Evolutionary conservation across 306 rosid genomes (phyloP).

Genomic region (Malus domestica): DNA sequence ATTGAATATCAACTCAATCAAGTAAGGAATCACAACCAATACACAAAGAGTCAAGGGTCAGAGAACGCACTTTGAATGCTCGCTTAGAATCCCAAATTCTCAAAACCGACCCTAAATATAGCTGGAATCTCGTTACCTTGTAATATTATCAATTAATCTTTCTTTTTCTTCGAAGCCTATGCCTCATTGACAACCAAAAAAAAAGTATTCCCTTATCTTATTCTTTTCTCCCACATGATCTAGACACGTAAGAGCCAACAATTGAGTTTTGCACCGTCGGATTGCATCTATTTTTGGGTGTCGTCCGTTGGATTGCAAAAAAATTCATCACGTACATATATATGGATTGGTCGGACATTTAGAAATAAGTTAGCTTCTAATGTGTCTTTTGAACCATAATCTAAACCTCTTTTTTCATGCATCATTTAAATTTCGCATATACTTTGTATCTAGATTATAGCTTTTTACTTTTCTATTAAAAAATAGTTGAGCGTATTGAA

Average conservation of each 20-base stretch:
- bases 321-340: background rate
- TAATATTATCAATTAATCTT: too few relatives aligned
- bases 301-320: too few relatives aligned
- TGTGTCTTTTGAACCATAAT: background rate
- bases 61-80: too few relatives aligned
- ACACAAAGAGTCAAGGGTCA: too few relatives aligned
- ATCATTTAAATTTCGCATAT: background rate
- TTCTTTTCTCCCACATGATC: conserved; percentile 9
- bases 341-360: background rate
- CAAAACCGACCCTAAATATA: rapidly evolving
- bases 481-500: background rate
- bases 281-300: background rate
- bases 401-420: background rate
- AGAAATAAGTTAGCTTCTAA: background rate
- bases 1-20: too few relatives aligned
- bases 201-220: conserved; percentile 18
- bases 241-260: conserved; percentile 1
- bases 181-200: too few relatives aligned
- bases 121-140: too few relatives aligned
- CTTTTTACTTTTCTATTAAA: background rate
- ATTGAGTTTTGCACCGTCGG: conserved; percentile 1
- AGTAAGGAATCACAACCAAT: too few relatives aligned
- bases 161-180: too few relatives aligned
- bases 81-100: too few relatives aligned
- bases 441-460: background rate